These are phyloP conservation scores for Rhodotorula sp. DNA, from an alignment of 1,284 basidiomycete species.

Conservation along the genomic window DNA sequence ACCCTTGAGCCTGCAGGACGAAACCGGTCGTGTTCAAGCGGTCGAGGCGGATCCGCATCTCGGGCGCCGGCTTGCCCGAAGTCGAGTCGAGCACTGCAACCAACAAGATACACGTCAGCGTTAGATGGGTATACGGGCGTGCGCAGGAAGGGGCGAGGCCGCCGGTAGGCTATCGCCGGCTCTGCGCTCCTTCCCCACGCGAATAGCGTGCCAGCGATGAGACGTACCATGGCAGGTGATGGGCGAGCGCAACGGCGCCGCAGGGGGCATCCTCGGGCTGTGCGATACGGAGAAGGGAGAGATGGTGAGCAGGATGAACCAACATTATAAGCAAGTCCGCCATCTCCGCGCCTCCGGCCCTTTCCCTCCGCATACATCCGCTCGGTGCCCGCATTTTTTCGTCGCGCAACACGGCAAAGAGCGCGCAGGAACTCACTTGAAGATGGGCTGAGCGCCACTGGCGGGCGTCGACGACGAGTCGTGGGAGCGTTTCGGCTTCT, in stretches of 20 bases:
- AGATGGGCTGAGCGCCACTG: not conserved
- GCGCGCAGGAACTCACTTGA: not conserved
- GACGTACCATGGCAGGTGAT: conserved; percentile 48
- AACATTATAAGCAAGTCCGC: not conserved
- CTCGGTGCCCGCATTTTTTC: no score
- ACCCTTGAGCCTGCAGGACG: conserved; percentile 42
- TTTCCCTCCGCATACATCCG: conserved; percentile 11
- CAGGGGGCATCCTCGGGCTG: conserved; percentile 13
- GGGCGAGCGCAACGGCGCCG: conserved; percentile 35
- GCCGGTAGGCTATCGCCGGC: not conserved
- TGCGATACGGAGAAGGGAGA: not conserved
- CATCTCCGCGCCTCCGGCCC: conserved; percentile 4
- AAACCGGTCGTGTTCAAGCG: conserved; percentile 44
- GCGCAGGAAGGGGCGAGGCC: not conserved
- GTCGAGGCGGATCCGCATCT: conserved; percentile 46
- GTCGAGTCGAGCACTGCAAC: conserved; percentile 47
- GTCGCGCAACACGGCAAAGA: no score
- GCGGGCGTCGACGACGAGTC: not conserved
- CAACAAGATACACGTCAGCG: not conserved
- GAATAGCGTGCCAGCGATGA: no score
- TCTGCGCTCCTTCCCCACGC: no score
- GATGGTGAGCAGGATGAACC: not conserved
- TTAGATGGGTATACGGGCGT: no score
- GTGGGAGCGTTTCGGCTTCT: conserved; percentile 23
- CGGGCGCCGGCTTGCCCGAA: conserved; percentile 45